These are phyloP conservation scores for Ganoderma meredithae DNA, from an alignment of 1,284 basidiomycete genomes.

Conservation along the genomic window DNA sequence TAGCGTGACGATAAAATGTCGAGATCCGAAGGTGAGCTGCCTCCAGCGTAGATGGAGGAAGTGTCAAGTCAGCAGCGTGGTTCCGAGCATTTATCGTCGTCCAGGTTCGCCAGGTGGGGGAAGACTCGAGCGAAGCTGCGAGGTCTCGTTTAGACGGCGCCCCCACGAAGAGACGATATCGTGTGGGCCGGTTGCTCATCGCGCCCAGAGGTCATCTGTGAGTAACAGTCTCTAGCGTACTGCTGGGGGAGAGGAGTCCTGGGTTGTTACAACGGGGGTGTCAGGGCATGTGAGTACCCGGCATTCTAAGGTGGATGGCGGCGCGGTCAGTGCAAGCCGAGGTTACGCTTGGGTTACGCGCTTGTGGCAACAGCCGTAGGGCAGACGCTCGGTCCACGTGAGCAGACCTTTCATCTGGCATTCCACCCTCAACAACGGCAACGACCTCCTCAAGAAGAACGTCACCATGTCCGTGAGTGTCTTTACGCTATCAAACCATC, in stretches of 20 bases:
- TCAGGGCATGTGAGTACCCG: too few species aligned
- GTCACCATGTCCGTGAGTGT: constrained; percentile 41
- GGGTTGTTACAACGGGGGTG: too few species aligned
- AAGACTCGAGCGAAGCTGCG: too few species aligned
- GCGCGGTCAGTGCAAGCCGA: constrained; percentile 7
- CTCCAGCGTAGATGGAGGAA: constrained; percentile 60
- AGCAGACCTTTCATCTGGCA: constrained; percentile 27
- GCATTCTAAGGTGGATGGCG: not conserved
- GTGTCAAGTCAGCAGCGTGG: constrained; percentile 12
- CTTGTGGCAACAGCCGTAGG: not conserved
- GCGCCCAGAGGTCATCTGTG: not conserved
- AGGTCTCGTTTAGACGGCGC: constrained; percentile 22
- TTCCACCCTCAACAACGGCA: constrained; percentile 32
- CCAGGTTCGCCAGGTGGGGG: not conserved
- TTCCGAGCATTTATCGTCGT: not conserved
- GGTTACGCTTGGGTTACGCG: constrained; percentile 7
- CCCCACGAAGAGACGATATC: constrained; percentile 23
- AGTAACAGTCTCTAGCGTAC: too few species aligned
- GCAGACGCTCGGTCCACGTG: constrained; percentile 23
- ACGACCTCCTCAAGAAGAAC: constrained; percentile 40
- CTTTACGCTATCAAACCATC: constrained; percentile 20
- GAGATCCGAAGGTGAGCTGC: constrained; percentile 71
- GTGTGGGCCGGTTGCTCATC: constrained; percentile 9
- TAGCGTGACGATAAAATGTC: constrained; percentile 67
- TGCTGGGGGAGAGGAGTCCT: too few species aligned